Conservation (phyloP, 2,329 filamentous ascomycete genomes). For the Aspergillus cejpii region DNA sequence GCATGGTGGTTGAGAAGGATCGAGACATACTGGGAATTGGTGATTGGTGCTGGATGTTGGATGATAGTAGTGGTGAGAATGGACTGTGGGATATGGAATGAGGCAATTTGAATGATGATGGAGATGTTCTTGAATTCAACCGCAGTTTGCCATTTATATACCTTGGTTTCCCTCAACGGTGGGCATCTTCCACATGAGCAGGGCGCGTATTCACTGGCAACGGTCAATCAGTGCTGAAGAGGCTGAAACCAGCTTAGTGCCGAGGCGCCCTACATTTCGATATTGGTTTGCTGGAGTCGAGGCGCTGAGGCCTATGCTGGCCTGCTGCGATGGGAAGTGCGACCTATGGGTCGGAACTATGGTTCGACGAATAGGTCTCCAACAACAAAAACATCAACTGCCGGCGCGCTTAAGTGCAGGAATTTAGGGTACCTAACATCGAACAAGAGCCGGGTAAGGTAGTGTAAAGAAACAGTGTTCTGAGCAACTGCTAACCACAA, state of each 20-base stretch:
- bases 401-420: too few species aligned
- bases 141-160: conserved; percentile 2
- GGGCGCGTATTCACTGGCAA: conserved; percentile 1
- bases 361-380: too few species aligned
- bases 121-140: conserved; percentile 3
- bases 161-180: conserved; percentile 1
- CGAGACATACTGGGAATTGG: conserved; percentile 2
- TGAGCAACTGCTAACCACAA: too few species aligned
- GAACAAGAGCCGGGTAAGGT: too few species aligned
- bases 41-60: background rate
- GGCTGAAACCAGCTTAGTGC: conserved; percentile 1
- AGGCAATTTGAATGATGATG: conserved; percentile 2
- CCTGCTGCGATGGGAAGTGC: too few species aligned
- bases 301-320: too few species aligned
- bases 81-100: conserved; percentile 3
- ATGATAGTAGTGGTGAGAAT: conserved; percentile 2
- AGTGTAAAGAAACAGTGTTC: too few species aligned
- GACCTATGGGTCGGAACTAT: too few species aligned
- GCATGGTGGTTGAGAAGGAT: conserved; percentile 3
- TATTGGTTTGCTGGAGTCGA: too few species aligned
- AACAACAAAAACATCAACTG: too few species aligned
- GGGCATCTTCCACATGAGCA: conserved; percentile 2
- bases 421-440: too few species aligned
- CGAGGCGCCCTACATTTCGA: too few species aligned
- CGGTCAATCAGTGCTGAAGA: conserved; percentile 1